Evolutionary conservation across 768 basidiomycete species (phyloP).

Genomic region (Symmetrospora coprosmae): DNA sequence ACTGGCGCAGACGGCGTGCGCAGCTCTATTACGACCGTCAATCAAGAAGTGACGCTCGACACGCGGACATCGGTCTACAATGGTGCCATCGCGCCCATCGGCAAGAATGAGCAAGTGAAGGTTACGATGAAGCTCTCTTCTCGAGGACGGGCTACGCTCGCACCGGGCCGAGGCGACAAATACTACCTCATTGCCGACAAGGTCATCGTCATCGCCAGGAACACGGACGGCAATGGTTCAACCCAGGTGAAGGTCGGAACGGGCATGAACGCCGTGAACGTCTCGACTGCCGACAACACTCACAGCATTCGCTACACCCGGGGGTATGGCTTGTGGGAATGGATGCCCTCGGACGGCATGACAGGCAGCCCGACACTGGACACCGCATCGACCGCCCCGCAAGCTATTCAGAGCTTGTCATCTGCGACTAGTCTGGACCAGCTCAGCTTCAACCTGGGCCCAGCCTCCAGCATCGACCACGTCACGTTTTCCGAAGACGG

Average conservation of each 20-base stretch:
- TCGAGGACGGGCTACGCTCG: conserved; percentile 61
- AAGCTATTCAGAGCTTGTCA: conserved; percentile 5
- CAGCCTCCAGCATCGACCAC: conserved; percentile 3
- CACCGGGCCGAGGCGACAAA: conserved; percentile 49
- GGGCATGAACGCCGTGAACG: conserved; percentile 36
- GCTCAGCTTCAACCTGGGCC: conserved; percentile 23
- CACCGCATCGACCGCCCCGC: background rate
- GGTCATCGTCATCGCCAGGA: conserved; percentile 56
- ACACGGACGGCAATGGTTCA: conserved; percentile 37
- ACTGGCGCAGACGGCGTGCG: conserved; percentile 57
- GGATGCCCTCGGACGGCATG: background rate
- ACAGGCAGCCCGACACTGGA: conserved; percentile 4
- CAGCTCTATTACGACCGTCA: conserved; percentile 56
- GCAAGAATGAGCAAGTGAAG: conserved; percentile 33
- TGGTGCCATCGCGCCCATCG: conserved; percentile 66
- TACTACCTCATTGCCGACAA: conserved; percentile 74
- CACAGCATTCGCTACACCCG: background rate
- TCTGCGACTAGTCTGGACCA: conserved; percentile 30
- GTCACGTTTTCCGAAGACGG: background rate
- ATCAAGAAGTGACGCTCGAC: conserved; percentile 58
- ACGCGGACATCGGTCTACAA: conserved; percentile 53
- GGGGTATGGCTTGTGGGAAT: conserved; percentile 17
- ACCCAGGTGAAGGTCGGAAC: conserved; percentile 31
- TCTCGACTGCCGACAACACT: conserved; percentile 9
- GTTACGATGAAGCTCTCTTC: conserved; percentile 29